Conservation (phyloP, 352 stramenopile species). For the Phytophthora fragariae region DNA sequence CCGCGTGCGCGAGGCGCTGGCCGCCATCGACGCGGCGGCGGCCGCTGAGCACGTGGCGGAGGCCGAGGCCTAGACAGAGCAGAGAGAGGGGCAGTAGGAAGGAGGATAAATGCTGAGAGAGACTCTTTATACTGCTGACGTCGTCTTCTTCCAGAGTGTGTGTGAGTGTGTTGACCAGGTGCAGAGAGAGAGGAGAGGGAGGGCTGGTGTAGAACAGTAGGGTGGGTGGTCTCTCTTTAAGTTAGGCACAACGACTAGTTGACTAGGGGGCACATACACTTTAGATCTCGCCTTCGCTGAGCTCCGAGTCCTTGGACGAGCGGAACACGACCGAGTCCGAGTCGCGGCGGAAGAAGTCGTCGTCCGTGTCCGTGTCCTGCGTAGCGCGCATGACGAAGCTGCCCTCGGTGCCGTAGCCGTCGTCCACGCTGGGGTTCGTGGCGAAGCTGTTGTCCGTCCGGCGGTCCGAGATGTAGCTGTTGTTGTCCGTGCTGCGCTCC, state of each 20-base stretch:
- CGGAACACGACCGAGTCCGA: slow-evolving; percentile 26
- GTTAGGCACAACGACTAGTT: neutral
- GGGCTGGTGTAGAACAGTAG: neutral
- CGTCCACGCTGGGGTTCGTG: too few relatives aligned
- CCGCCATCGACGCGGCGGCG: slow-evolving; percentile 8
- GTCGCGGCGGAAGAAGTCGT: slow-evolving; percentile 20
- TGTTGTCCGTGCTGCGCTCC: slow-evolving; percentile 12
- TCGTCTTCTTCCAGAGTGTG: neutral
- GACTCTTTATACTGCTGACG: neutral
- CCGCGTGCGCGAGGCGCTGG: slow-evolving; percentile 64
- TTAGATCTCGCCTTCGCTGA: slow-evolving; percentile 57
- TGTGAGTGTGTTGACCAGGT: neutral
- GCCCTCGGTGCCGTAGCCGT: too few relatives aligned
- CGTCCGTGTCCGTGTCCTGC: slow-evolving; percentile 15
- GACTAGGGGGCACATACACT: neutral
- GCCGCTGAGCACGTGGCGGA: neutral
- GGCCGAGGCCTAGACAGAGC: neutral
- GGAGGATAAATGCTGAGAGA: neutral
- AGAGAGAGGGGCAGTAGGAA: neutral
- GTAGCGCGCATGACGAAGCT: slow-evolving; percentile 16
- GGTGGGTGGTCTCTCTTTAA: neutral
- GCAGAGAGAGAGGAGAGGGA: neutral
- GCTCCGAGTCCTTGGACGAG: slow-evolving; percentile 34
- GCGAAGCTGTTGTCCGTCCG: neutral
- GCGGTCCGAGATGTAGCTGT: slow-evolving; percentile 26